phyloP scores from a whole-genome alignment of 2,329 filamentous ascomycete species.

The Arachnopeziza araneosa region DNA sequence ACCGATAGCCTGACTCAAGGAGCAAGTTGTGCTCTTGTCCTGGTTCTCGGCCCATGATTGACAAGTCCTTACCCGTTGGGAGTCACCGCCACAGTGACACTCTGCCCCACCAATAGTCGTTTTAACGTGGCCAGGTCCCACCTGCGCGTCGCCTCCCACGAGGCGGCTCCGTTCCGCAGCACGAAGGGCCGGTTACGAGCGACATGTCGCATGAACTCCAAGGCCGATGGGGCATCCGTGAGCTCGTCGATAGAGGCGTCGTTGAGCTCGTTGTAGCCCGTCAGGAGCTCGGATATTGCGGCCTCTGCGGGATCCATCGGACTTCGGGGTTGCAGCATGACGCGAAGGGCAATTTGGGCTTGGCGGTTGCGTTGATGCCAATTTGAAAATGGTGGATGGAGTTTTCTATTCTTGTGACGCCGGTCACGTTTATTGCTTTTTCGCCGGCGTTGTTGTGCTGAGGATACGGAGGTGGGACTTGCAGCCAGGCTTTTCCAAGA shows the following conservation, averaged over 20 bases:
- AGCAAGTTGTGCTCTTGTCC: no score
- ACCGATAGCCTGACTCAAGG: no score
- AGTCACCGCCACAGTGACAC: conserved; percentile 74
- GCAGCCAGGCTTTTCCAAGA: no score
- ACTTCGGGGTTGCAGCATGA: background rate
- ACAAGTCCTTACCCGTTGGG: conserved; percentile 36
- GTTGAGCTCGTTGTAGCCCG: conserved; percentile 71
- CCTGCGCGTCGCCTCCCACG: conserved; percentile 56
- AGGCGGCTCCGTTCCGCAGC: conserved; percentile 53
- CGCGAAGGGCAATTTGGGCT: background rate
- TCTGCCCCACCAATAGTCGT: conserved; percentile 45
- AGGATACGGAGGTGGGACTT: no score
- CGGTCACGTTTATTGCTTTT: background rate
- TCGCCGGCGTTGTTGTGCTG: background rate
- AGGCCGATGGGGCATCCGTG: conserved; percentile 58
- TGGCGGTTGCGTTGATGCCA: background rate
- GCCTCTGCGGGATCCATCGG: conserved; percentile 1
- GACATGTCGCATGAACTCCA: conserved; percentile 77
- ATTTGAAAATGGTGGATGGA: background rate
- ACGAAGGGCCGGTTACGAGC: conserved; percentile 71
- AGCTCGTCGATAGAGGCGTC: conserved; percentile 54
- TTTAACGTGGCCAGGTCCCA: conserved; percentile 61
- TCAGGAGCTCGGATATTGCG: conserved; percentile 51
- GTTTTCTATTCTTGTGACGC: background rate
- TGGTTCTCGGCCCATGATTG: background rate